Conservation (phyloP, 2,329 filamentous ascomycete genomes). For the Dothidotthia symphoricarpi region DNA sequence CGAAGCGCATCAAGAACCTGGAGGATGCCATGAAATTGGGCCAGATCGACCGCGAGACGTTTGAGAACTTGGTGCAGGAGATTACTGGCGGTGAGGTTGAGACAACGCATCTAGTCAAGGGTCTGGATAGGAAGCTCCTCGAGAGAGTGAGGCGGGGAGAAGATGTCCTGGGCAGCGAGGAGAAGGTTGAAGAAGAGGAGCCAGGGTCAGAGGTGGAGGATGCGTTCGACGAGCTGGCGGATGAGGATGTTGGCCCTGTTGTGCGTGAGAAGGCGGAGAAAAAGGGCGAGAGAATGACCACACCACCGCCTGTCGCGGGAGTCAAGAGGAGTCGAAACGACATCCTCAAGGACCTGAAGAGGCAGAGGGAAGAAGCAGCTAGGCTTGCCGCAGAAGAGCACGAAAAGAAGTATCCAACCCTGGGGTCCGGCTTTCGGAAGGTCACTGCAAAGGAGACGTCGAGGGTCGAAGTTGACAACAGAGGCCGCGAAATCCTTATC, state of each 20-base stretch:
- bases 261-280: conserved; percentile 58
- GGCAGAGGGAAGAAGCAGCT: conserved; percentile 50
- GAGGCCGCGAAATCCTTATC: conserved; percentile 58
- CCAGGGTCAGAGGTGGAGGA: conserved; percentile 42
- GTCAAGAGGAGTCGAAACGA: conserved; percentile 58
- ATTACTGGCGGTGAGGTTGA: conserved; percentile 78
- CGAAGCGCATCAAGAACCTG: conserved; percentile 69
- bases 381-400: conserved; percentile 46
- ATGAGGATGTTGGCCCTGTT: conserved; percentile 68
- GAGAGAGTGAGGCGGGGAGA: conserved; percentile 68
- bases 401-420: conserved; percentile 42
- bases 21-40: conserved; percentile 80
- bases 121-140: conserved; percentile 79
- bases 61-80: conserved; percentile 70
- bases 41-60: conserved; percentile 77
- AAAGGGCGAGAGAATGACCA: conserved; percentile 52
- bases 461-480: conserved; percentile 57
- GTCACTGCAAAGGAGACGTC: conserved; percentile 51
- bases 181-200: conserved; percentile 39
- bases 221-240: conserved; percentile 54
- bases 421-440: conserved; percentile 58
- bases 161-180: conserved; percentile 40
- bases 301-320: conserved; percentile 45
- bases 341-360: conserved; percentile 59
- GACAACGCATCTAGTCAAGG: conserved; percentile 87